Evolutionary conservation across 2,329 filamentous ascomycete genomes (phyloP), one percentile per base, ranked within the genome.

Genomic region (Penicillium sp.): DNA sequence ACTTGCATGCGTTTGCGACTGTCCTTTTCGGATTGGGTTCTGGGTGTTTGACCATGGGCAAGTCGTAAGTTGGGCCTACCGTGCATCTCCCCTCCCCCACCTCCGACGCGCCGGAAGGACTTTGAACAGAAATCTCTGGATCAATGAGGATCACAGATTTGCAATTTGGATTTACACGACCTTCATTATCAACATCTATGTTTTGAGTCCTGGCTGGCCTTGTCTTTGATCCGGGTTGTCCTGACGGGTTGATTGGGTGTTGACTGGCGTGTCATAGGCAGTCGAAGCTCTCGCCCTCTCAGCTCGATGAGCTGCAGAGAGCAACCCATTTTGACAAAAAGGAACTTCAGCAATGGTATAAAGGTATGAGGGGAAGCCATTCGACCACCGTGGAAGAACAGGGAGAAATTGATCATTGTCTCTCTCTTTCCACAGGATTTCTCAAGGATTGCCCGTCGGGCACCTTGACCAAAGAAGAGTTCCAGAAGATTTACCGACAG

Each of bases 271-370:
- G 6, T 7, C 28, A 25, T 49, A 98, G 92, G 71, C 92, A 96
- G 75, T 96, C 90, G 57, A 98, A 96, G 75, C 84, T 98, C 64
- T 95, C 89, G 42, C 86, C 92, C 65, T 84, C 95, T 68, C 88
- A 98, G 76, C 84, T 98, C 61, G 79, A 78, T 52, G 92, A 98
- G 69, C 80, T 98, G 54, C 89, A 96, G 66, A 92, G 87, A 73
- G 88, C 88, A 44, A 98, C 92, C 49, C 88, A 96, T 69, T 98
- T 98, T 62, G 92, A 98, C 70, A 95, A 95, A 82, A 96, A 96
- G 75, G 92, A 98, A 70, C 70, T 98, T 63, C 92, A 98, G 67
- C 90, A 96, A 80, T 98, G 92, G 92, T 96, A 98, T 71, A 96
- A 96, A 77, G 92, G 92, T 95, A 68, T 49, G 79, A 59, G 10